phyloP scores from a whole-genome alignment of 2,329 filamentous ascomycete genomes.

The Nannizziopsis barbatae region DNA sequence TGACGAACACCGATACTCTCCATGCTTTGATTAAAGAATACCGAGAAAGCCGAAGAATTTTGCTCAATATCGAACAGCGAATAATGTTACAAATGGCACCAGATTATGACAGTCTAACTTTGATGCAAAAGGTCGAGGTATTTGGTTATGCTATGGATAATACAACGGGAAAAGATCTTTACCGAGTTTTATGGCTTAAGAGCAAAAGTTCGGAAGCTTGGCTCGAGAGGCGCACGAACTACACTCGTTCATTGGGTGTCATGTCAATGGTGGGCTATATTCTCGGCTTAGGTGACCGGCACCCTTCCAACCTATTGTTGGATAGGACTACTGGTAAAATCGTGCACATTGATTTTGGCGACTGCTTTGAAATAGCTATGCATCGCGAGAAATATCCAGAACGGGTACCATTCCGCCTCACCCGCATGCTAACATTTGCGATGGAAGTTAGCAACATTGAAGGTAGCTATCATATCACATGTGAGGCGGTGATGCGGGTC shows the following conservation, averaged over 20 bases:
- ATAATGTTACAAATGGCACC: conserved; percentile 99
- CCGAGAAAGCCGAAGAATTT: conserved; percentile 88
- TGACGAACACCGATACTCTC: conserved; percentile 92
- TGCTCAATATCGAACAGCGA: conserved; percentile 97
- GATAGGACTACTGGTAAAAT: conserved; percentile 94
- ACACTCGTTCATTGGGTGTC: conserved; percentile 89
- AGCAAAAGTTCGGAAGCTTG: conserved; percentile 96
- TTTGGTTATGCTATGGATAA: conserved; percentile 99
- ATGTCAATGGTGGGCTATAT: conserved; percentile 99
- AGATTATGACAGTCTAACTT: conserved; percentile 93
- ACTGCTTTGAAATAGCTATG: conserved; percentile 99
- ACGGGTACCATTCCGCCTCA: conserved; percentile 91
- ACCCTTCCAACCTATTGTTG: conserved; percentile 96
- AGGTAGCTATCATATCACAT: conserved; percentile 94
- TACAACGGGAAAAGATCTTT: conserved; percentile 95
- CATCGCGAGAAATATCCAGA: conserved; percentile 99
- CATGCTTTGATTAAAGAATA: conserved; percentile 97
- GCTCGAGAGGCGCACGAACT: conserved; percentile 96
- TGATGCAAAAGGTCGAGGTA: conserved; percentile 99
- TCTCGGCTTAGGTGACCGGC: conserved; percentile 85
- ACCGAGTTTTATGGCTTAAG: conserved; percentile 96
- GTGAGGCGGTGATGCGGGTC: conserved; percentile 96
- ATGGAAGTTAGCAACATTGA: conserved; percentile 99
- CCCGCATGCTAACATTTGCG: conserved; percentile 96
- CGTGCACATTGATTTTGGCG: conserved; percentile 96